phyloP scores from a whole-genome alignment of 202 grass and related monocot genomes.

The Zizania palustris region DNA sequence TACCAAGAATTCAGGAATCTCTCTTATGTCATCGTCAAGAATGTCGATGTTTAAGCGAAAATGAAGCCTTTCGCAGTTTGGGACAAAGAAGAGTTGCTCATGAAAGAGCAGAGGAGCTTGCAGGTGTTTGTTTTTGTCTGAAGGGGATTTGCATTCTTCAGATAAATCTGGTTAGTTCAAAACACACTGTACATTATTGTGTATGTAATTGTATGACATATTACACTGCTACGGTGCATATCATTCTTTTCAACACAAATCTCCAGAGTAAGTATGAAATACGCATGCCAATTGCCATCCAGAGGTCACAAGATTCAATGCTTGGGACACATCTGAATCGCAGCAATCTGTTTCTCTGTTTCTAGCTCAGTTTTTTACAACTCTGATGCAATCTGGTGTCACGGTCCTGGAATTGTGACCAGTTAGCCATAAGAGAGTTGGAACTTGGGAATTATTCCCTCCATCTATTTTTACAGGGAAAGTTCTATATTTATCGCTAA shows the following conservation, averaged over 20 bases:
- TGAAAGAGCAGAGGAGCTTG: not conserved
- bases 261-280: not conserved
- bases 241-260: conserved; percentile 18
- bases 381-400: not conserved
- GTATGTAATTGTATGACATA: conserved; percentile 30
- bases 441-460: no score
- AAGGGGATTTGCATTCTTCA: conserved; percentile 18
- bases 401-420: not conserved
- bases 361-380: not conserved
- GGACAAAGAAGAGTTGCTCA: not conserved
- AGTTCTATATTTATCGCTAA: no score
- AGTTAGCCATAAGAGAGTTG: no score
- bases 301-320: not conserved
- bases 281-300: not conserved
- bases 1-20: not conserved
- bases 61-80: not conserved
- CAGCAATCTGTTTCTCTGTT: not conserved
- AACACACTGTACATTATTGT: conserved; percentile 36
- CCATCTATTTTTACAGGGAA: no score
- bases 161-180: conserved; percentile 1
- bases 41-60: not conserved
- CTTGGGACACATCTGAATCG: not conserved
- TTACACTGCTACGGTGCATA: not conserved
- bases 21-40: not conserved
- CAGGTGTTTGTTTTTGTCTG: not conserved